Base-by-base conservation (phyloP, 768 basidiomycete genomes). In the Hygrocybe coccinea region DNA sequence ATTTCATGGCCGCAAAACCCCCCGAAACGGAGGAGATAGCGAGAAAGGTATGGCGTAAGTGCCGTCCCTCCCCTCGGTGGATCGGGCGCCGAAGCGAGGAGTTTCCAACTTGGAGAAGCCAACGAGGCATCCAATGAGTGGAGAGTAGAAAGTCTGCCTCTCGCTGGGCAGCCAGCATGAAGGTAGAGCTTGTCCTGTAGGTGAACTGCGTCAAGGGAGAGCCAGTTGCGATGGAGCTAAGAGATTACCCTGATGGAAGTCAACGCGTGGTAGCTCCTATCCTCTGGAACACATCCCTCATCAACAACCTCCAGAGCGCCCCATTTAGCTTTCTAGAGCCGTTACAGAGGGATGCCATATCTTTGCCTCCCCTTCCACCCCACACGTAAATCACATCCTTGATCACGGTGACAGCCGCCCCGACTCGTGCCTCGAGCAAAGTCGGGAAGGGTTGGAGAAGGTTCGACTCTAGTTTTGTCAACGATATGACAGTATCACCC, bases 21-120 rank as follows among this genome's bases (percentile, higher is more conserved):
- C 7, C 47, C 47, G 47, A 48, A 48, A 33, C 47, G 47, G 29
- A 48, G 47, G 29, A 48, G 47, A 48, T 48, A 48, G 47, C 47
- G 47, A 48, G 47, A 24, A 22, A 25, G 8, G 47, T 48, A 24
- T n/a, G 47, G 22, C 2, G 47, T n/a, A 35, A 39, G 50, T 1
- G 25, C 50, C 9, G 50, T 37, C 35, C 50, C 50, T 14, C 50
- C 50, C 19, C 50, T 24, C 29, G 29, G 50, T 17, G 50, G 50
- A 36, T 36, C 35, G 25, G 50, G 50, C 36, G 50, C 50, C 19
- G 34, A n/a, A 22, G 50, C 35, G 37, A 51, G 50, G 25, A 19
- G 29, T 24, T 36, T 51, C 50, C 50, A 51, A 17, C 50, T 21
- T 12, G 35, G 50, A 24, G 29, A 25, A 10, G 47, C 19, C 9